Base-by-base conservation (phyloP, 78 protist genomes). In the Planoprotostelium fungivorum region DNA sequence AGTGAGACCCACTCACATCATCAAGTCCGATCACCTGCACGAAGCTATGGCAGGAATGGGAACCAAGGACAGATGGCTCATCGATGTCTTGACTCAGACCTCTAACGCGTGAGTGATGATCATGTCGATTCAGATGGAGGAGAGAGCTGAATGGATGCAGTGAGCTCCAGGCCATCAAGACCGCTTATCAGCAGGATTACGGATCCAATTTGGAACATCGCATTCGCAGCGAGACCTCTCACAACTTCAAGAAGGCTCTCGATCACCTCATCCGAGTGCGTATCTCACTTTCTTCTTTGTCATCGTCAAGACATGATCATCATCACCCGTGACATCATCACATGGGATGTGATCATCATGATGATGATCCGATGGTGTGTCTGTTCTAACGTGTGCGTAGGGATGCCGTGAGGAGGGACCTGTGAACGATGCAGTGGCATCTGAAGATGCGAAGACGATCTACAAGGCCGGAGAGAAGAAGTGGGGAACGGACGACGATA, bases 391-490 rank as follows among this genome's bases (percentile, higher is more conserved):
- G 73, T 25, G 73, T 51, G 73, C 31, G 16, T 16, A 28, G 86
- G 34, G 37, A 84, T 1, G 39, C 1, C 88, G 88, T 35, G 39
- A 87, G 63, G 39, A 38, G 88, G 37, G 16, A 87, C 39, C 16
- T 35, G 28, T 36, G 25, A 9, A 87, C 31, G 88, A 38, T 9
- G 34, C 35, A 1, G 39, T 29, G 1, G 88, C 84, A 87, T 1
- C 28, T 23, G 86, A 35, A 1, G 90, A 88, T 16, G 90, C 90
- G 0, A 83, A 63, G 90, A 29, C 37, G 28, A 29, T 88, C 35
- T 88, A 88, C 90, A 88, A 37, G 84, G 90, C 90, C 38, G 90
- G 90, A 28, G 90, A 88, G 90, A 83, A 83, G 87, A 1, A 34
- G 38, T 37, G 38, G 84, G 90, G 90, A 1, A 88, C 90, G 28